These are phyloP conservation scores for Malassezia brasiliensis DNA, from an alignment of 1,284 basidiomycete genomes.

Conservation along the genomic window DNA sequence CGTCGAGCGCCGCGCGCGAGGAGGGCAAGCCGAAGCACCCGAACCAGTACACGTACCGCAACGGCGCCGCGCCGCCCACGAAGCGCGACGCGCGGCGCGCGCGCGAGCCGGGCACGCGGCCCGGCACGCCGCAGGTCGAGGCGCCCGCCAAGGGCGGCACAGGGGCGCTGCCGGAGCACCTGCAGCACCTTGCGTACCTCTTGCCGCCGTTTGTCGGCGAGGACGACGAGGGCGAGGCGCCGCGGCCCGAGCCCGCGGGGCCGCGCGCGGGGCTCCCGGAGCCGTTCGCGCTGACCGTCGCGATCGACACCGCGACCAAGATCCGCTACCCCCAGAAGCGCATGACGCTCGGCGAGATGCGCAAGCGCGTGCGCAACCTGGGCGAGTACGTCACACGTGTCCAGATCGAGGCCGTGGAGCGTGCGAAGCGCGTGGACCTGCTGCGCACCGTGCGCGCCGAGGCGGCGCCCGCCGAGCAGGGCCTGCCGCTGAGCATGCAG, in stretches of 20 bases:
- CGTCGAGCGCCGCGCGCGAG: conserved; percentile 15
- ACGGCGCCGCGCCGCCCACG: conserved; percentile 25
- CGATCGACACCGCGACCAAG: conserved; percentile 72
- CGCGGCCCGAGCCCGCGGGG: neutral
- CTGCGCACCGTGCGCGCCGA: conserved; percentile 40
- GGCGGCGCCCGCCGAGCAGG: neutral
- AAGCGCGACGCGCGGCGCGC: conserved; percentile 8
- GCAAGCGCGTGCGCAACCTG: conserved; percentile 80
- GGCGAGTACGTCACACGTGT: conserved; percentile 67
- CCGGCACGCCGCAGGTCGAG: conserved; percentile 28
- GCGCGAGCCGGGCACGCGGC: conserved; percentile 20
- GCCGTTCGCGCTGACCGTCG: conserved; percentile 28
- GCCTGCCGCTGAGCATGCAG: conserved; percentile 36
- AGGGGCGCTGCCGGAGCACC: conserved; percentile 76
- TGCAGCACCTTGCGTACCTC: conserved; percentile 73
- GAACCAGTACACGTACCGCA: conserved; percentile 53
- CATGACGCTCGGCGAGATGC: conserved; percentile 90
- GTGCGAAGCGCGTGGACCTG: conserved; percentile 39
- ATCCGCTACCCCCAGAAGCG: conserved; percentile 89
- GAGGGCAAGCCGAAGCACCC: conserved; percentile 48
- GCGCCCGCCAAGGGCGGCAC: neutral
- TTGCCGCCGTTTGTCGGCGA: conserved; percentile 60
- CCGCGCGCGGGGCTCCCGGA: conserved; percentile 14
- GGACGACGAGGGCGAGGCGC: neutral
- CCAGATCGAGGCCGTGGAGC: conserved; percentile 48